phyloP scores from a whole-genome alignment of 345 rosid genomes.

The Firmiana major region DNA sequence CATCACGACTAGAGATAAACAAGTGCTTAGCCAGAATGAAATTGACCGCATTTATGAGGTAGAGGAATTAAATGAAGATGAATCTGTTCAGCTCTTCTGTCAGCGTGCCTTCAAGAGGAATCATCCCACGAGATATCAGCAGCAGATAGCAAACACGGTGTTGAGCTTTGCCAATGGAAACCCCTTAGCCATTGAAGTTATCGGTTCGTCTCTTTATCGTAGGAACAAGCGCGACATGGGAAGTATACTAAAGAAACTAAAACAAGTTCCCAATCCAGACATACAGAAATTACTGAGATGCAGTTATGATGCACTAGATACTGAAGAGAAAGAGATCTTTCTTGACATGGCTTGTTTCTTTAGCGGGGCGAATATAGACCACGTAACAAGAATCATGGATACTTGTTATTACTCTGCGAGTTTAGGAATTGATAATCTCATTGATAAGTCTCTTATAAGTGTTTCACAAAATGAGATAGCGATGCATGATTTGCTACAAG shows the following conservation, averaged over 20 bases:
- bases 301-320: slow-evolving; percentile 36
- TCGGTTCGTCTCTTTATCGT: slow-evolving; percentile 27
- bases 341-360: slow-evolving; percentile 35
- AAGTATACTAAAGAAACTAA: slow-evolving; percentile 20
- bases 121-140: slow-evolving; percentile 9
- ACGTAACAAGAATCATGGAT: slow-evolving; percentile 21
- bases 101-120: slow-evolving; percentile 19
- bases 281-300: slow-evolving; percentile 25
- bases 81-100: slow-evolving; percentile 32
- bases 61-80: slow-evolving; percentile 15
- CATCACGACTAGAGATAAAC: slow-evolving; percentile 25
- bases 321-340: slow-evolving; percentile 29
- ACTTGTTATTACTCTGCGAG: slow-evolving; percentile 21
- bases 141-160: slow-evolving; percentile 20
- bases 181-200: slow-evolving; percentile 40
- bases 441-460: slow-evolving; percentile 24
- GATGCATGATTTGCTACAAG: slow-evolving; percentile 32
- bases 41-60: slow-evolving; percentile 23
- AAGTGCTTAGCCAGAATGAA: slow-evolving; percentile 20
- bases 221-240: slow-evolving; percentile 22
- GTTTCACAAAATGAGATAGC: slow-evolving; percentile 10
- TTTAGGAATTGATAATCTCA: slow-evolving; percentile 6
- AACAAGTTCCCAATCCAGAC: slow-evolving; percentile 21
- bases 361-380: slow-evolving; percentile 15
- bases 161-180: slow-evolving; percentile 32